Conservation (phyloP, 176 grass and related monocot genomes). For the Oryza coarctata region DNA sequence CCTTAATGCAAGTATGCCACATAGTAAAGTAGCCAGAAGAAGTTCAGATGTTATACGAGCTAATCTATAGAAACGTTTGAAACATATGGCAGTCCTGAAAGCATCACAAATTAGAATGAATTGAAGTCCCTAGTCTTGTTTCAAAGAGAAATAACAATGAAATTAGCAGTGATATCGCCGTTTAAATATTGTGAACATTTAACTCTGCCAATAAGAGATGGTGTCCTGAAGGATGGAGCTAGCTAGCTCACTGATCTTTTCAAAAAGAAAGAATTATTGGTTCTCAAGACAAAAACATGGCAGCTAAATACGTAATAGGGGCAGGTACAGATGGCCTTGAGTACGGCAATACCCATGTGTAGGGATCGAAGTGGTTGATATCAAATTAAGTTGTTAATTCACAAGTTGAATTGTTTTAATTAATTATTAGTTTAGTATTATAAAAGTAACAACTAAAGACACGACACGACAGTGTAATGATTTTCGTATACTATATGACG, state of each 20-base stretch:
- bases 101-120: too few relatives aligned
- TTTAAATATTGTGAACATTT: too few relatives aligned
- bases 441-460: background rate
- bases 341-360: background rate
- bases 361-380: background rate
- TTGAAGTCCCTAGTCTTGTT: too few relatives aligned
- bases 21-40: too few relatives aligned
- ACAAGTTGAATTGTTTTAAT: conserved; percentile 26
- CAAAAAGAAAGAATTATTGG: background rate
- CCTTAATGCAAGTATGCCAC: too few relatives aligned
- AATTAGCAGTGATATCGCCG: too few relatives aligned
- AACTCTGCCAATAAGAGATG: too few relatives aligned
- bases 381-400: background rate
- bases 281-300: background rate
- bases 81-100: too few relatives aligned
- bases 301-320: background rate
- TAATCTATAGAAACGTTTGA: too few relatives aligned
- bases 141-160: too few relatives aligned
- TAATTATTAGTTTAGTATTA: background rate
- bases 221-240: too few relatives aligned
- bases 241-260: background rate
- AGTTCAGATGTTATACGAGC: too few relatives aligned
- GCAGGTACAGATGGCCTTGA: background rate
- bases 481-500: background rate
- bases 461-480: background rate